Base-by-base conservation (phyloP, 2,329 filamentous ascomycete species). In the Beauveria scarabaeidicola region DNA sequence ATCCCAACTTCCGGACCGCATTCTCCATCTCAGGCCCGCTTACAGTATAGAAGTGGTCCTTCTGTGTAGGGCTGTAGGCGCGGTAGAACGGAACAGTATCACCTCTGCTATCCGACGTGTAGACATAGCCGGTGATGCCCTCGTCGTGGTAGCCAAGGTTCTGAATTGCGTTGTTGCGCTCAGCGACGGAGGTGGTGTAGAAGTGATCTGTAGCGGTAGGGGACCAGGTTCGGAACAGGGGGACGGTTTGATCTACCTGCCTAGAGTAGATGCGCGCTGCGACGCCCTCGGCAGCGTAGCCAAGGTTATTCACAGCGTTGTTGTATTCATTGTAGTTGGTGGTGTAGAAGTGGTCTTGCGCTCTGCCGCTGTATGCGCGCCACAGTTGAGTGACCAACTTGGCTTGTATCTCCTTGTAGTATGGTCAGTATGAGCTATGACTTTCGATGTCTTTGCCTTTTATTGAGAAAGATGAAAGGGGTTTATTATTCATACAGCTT, bases 341-440 rank as follows among this genome's bases (percentile, higher is more conserved):
- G 19, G 59, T 61, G 59, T 61, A 61, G 19, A 61, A 61, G 47
- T 61, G 59, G 40, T 61, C 59, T 1, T 23, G 7, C 3, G 53
- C 53, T 1, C n/a, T 36, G 27, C 38, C 47, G 29, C 59, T 61
- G 53, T 61, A 61, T 3, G 59, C 59, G 11, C 59, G 59, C 59
- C 59, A 61, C n/a, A 61, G 47, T 27, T 51, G 40, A 17, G 47
- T 52, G 11, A 57, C 9, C 3, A 1, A 1, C 40, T 56, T 54
- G 15, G 36, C 25, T 10, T 47, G n/a, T 7, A 13, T 32, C 43
- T 59, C 50, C 57, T 59, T 8, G 19, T 4, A 3, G 17, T 1
- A 25, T 8, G 10, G 40, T 59, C 19, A 52, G 48, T 17, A 52
- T 25, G 3, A 25, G 47, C 32, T 9, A 38, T 43, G 11, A 6